phyloP scores from a whole-genome alignment of 2,329 filamentous ascomycete species.

The Ramularia collo-cygni region DNA sequence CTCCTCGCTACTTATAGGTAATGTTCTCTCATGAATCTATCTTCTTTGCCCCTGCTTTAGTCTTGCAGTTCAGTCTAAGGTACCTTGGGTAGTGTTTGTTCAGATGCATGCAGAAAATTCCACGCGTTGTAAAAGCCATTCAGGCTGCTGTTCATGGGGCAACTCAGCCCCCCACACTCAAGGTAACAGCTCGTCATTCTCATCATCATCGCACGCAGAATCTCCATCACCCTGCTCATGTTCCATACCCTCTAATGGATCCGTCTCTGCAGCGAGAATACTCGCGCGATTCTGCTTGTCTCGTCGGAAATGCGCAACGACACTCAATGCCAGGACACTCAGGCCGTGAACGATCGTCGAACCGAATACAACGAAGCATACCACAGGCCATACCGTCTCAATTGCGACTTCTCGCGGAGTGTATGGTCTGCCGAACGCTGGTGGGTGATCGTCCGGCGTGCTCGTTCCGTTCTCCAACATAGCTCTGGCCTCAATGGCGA shows the following conservation, averaged over 20 bases:
- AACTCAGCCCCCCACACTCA: no score
- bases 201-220: conserved; percentile 23
- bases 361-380: conserved; percentile 49
- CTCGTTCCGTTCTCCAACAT: conserved; percentile 46
- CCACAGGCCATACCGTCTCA: conserved; percentile 47
- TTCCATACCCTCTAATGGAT: conserved; percentile 45
- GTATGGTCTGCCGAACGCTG: conserved; percentile 28
- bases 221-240: conserved; percentile 37
- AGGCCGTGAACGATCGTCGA: conserved; percentile 50
- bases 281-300: conserved; percentile 43
- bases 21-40: no score
- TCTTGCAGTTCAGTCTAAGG: no score
- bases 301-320: conserved; percentile 43
- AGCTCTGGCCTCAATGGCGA: conserved; percentile 49
- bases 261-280: conserved; percentile 44
- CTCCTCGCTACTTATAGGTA: no score
- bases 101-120: no score
- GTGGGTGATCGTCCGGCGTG: conserved; percentile 40
- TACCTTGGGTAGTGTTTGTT: no score
- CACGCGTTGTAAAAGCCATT: no score
- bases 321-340: conserved; percentile 45
- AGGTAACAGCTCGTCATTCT: conserved; percentile 6
- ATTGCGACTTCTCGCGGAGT: conserved; percentile 34
- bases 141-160: no score
- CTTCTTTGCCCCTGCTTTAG: no score